These are phyloP conservation scores for Scleromitrula shiraiana DNA, from an alignment of 2,329 filamentous ascomycete species.

Conservation along the genomic window DNA sequence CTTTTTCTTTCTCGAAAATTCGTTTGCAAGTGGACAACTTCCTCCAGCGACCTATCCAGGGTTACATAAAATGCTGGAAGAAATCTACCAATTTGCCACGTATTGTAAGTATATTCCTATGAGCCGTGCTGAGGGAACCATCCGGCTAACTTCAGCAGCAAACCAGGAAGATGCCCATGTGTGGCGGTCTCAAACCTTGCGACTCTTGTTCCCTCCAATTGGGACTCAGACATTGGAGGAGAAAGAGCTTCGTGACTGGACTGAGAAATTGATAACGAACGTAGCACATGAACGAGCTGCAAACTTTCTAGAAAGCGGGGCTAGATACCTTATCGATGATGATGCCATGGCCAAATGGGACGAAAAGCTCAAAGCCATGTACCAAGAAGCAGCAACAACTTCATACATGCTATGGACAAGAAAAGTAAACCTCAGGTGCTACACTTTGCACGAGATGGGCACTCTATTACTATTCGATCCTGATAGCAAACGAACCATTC, in stretches of 20 bases:
- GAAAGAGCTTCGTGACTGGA: neutral
- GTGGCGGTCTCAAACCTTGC: conserved; percentile 17
- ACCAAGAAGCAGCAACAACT: conserved; percentile 10
- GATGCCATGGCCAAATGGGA: neutral
- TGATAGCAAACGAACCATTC: neutral
- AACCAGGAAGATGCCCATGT: conserved; percentile 15
- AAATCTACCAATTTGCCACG: neutral
- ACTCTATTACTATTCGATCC: conserved; percentile 1
- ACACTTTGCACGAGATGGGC: conserved; percentile 4
- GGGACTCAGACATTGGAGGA: conserved; percentile 1
- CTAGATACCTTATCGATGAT: conserved; percentile 6
- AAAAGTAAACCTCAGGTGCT: conserved; percentile 4
- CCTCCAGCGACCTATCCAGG: neutral
- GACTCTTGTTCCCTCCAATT: conserved; percentile 13
- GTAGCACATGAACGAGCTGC: conserved; percentile 7
- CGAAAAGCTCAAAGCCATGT: conserved; percentile 10
- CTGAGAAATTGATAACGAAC: neutral
- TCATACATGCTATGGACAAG: conserved; percentile 18
- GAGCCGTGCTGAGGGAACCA: neutral
- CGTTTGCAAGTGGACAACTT: no score
- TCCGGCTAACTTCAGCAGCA: conserved; percentile 2
- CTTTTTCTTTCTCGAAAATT: conserved; percentile 10
- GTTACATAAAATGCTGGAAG: neutral
- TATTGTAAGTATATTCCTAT: neutral
- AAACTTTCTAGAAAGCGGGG: conserved; percentile 7